Evolutionary conservation across 2,329 filamentous ascomycete species (phyloP), one percentile per base, ranked within the genome.

Genomic region (Beauveria medogensis): DNA sequence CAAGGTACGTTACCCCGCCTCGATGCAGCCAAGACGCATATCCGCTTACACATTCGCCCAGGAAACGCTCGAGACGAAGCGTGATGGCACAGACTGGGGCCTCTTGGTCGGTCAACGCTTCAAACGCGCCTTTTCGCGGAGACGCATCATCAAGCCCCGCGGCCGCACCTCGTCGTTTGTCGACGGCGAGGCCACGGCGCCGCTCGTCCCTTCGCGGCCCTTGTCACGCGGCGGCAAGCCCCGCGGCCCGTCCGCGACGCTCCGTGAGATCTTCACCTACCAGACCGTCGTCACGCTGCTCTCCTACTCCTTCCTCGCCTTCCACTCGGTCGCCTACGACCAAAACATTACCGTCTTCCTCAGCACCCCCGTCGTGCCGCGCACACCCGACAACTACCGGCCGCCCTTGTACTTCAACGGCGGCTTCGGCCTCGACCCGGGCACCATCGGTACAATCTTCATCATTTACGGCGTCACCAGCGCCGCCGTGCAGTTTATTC

Each of bases 281-380:
- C 91, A 96, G 72, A 90, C 90, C 0, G 80, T 82, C 37, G 79
- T 94, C 60, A 90, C 92, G 65, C 79, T 97, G 1, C 64, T 90
- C 2, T 82, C 87, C 0, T 97, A 97, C 73, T 88, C 88, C 1
- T 79, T 94, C 55, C 80, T 97, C 20, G 89, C 91, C 0, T 81
- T 95, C 54, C 92, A 96, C 73, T 87, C 85, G 0, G 85, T 95
- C 44, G 87, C 91, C 1, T 97, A 87, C 69, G 93, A 97, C 73
- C 92, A 96, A 69, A 80, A 93, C 2, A 82, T 97, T 1, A 90
- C 92, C 3, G 91, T 97, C 1, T 96, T 96, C 72, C 82, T 97
- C 68, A 90, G 96, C 73, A 88, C 91, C 65, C 88, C 89, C 0
- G 69, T 79, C 5, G 73, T 82, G 40, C 74, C 82, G 52, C 80